A percentile compares a stretch with the other conserved stretches of the same genome.
Conservation (phyloP, 176 grass and related monocot species). For the Pontederia crassipes region DNA sequence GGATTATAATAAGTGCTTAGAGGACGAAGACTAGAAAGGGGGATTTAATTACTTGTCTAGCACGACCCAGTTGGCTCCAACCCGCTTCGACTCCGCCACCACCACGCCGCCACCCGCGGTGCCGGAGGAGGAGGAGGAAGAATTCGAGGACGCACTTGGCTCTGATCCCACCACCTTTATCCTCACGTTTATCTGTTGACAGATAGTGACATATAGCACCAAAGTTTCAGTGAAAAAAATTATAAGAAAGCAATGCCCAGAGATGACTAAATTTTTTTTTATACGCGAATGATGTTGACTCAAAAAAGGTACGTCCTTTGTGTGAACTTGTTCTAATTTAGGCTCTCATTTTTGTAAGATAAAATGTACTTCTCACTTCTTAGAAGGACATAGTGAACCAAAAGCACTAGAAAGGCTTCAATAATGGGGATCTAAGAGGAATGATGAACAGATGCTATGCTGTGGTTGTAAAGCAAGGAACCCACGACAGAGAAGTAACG, state of each 20-base stretch:
- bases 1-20: too few species aligned
- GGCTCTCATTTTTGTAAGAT: too few species aligned
- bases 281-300: too few species aligned
- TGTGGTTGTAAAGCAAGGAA: neutral
- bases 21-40: neutral
- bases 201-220: neutral
- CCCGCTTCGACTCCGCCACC: slow-evolving; percentile 19
- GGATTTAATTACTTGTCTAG: slow-evolving; percentile 21
- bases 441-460: too few species aligned
- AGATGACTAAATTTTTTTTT: neutral
- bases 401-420: too few species aligned
- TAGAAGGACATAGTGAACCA: too few species aligned
- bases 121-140: neutral
- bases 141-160: neutral
- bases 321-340: too few species aligned
- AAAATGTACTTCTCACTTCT: too few species aligned
- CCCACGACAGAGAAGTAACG: neutral
- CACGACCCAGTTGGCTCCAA: slow-evolving; percentile 28
- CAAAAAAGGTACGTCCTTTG: too few species aligned
- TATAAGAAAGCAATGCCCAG: neutral
- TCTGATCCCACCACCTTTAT: slow-evolving; percentile 27
- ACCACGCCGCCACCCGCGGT: neutral
- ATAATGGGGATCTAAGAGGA: too few species aligned
- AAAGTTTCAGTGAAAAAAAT: neutral
- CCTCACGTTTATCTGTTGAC: slow-evolving; percentile 15